Evolutionary conservation across 73 alveolate genomes (phyloP), one percentile per base, ranked within the genome.

Genomic region (Paramecium primaurelia): DNA sequence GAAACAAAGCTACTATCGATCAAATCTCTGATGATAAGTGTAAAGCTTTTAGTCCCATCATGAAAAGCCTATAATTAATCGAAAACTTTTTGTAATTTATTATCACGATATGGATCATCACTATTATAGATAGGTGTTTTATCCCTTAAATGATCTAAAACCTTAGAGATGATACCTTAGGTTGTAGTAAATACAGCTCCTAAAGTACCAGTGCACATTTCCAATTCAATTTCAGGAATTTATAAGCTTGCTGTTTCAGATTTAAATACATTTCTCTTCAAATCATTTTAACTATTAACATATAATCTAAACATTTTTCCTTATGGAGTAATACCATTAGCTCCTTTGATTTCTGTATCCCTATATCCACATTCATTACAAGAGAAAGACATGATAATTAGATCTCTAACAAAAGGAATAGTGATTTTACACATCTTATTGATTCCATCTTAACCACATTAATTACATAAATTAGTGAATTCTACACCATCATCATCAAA

Each of bases 181-280:
- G 97, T 92, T n/a, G 99, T 98, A 20, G 99, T 97, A 92, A 93
- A 96, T 92, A 95, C 92, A 8, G 98, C 94, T 9, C 99, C 99
- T 44, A 98, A 60, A 12, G 97, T 93, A 4, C 99, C 99, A 49
- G 96, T 97, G 20, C 93, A 92, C 51, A 97, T 83, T 40, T 94
- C 98, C 60, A 98, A 93, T 58, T 98, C 99, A 22, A 98, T 60
- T 92, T 98, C 99, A 6, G 99, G 99, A 16, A 98, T 97, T 5
- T 58, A 60, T 42, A 98, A 83, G 75, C 90, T 73, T 36, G 98
- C 92, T 9, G 98, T 75, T 85, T 98, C 99, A 42, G 97, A 93
- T 94, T 98, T 98, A 49, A 91, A 95, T 16, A 93, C 94, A 90
- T 97, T 98, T 88, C 99, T 95, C 92, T 96, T 95, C 45, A 97